Evolutionary conservation across 345 rosid genomes (phyloP).

Genomic region (Sapria himalayana): DNA sequence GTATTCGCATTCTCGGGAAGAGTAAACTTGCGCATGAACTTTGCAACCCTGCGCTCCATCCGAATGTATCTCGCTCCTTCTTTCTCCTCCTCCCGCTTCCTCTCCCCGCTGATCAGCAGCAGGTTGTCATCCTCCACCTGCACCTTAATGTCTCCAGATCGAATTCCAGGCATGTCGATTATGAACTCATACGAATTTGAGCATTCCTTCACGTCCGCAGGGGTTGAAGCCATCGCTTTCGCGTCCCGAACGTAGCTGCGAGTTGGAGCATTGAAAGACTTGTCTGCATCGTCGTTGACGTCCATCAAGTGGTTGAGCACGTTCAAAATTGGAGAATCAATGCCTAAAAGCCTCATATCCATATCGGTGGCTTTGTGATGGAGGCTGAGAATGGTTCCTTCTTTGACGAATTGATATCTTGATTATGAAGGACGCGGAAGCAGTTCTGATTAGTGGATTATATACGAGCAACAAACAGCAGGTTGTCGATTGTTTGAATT

Average conservation of each 20-base stretch:
- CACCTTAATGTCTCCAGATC: constrained; percentile 1
- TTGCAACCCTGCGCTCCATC: constrained; percentile 19
- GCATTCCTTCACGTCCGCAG: constrained; percentile 7
- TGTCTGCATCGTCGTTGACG: neutral
- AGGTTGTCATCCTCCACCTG: constrained; percentile 7
- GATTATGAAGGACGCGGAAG: no score
- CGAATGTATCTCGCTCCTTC: constrained; percentile 12
- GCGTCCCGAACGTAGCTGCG: constrained; percentile 2
- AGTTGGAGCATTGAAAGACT: neutral
- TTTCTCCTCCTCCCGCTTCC: constrained; percentile 13
- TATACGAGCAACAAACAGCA: no score
- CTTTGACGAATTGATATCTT: no score
- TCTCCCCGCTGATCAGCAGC: constrained; percentile 5
- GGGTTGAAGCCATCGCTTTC: constrained; percentile 6
- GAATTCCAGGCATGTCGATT: constrained; percentile 8
- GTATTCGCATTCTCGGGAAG: constrained; percentile 16
- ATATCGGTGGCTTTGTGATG: no score
- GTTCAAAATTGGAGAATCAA: neutral
- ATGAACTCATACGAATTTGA: constrained; percentile 6
- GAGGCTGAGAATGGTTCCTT: no score
- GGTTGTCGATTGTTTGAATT: no score
- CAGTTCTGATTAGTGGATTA: no score
- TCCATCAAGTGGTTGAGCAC: neutral
- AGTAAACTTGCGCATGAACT: constrained; percentile 13
- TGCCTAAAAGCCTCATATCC: constrained; percentile 8